Percentiles rank a stretch among this genome's conserved stretches.
These are phyloP conservation scores for Lumnitzera littorea DNA, from an alignment of 345 rosid species.

Conservation along the genomic window DNA sequence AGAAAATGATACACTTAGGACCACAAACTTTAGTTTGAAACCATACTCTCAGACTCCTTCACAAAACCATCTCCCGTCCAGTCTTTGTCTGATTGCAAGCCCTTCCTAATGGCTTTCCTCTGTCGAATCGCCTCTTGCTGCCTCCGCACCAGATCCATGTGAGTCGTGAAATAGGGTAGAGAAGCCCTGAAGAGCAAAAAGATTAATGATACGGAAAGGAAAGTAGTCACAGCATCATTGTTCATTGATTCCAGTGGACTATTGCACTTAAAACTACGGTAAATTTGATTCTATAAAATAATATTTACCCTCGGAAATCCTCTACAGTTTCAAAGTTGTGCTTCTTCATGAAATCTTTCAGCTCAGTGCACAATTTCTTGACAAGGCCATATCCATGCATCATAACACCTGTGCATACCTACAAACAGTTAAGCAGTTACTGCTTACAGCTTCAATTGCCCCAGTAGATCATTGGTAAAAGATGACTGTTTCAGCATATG, in stretches of 20 bases:
- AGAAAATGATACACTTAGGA: constrained; percentile 8
- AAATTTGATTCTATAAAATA: constrained; percentile 6
- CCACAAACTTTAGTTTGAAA: constrained; percentile 50
- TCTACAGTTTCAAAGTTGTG: constrained; percentile 78
- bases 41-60: constrained; percentile 91
- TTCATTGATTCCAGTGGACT: neutral
- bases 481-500: too few relatives aligned
- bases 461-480: neutral
- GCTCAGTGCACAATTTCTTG: constrained; percentile 70
- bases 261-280: neutral
- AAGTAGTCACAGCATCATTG: neutral
- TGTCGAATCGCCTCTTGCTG: constrained; percentile 79
- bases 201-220: neutral
- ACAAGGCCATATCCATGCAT: constrained; percentile 94
- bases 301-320: constrained; percentile 84
- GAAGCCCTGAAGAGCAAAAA: constrained; percentile 40
- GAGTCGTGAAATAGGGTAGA: constrained; percentile 85
- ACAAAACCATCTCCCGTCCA: constrained; percentile 99
- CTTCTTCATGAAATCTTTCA: constrained; percentile 79
- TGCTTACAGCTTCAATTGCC: neutral
- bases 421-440: constrained; percentile 4
- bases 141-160: constrained; percentile 69
- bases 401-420: constrained; percentile 99
- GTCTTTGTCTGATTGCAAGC: constrained; percentile 87
- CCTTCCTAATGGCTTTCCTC: constrained; percentile 69